phyloP scores from a whole-genome alignment of 305 asterid genomes.

The Striga hermonthica region DNA sequence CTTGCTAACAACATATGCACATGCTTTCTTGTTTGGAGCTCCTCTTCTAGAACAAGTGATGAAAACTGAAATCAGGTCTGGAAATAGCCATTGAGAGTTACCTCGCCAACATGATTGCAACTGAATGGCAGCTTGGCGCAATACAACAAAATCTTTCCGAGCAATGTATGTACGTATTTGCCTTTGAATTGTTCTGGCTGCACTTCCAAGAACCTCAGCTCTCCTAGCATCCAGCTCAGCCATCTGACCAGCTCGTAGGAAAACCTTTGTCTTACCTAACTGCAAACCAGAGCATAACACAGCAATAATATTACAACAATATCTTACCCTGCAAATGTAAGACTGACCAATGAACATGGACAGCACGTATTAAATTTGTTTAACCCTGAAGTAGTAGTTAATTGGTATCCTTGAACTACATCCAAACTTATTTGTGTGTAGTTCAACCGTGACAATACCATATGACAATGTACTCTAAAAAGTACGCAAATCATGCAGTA shows the following conservation, averaged over 20 bases:
- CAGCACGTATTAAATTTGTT: constrained; percentile 6
- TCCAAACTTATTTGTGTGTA: constrained; percentile 15
- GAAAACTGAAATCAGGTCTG: constrained; percentile 26
- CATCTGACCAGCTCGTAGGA: constrained; percentile 99
- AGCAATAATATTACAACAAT: constrained; percentile 15
- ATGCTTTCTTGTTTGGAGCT: constrained; percentile 19
- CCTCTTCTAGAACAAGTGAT: constrained; percentile 12
- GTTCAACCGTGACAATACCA: constrained; percentile 20
- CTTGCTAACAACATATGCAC: constrained; percentile 19
- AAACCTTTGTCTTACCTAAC: constrained; percentile 98
- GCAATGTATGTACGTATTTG: constrained; percentile 91
- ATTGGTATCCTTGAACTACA: constrained; percentile 22
- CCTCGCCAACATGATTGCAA: constrained; percentile 99
- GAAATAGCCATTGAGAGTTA: constrained; percentile 35
- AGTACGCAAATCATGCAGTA: constrained; percentile 4
- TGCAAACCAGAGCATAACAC: constrained; percentile 41
- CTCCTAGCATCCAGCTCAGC: constrained; percentile 97
- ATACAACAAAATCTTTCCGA: constrained; percentile 71
- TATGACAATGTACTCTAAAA: constrained; percentile 14
- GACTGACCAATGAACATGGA: constrained; percentile 2
- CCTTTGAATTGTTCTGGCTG: constrained; percentile 93
- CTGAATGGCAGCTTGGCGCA: constrained; percentile 77
- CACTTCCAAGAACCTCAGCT: constrained; percentile 96
- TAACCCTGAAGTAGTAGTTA: constrained; percentile 17
- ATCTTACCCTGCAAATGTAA: constrained; percentile 5